A percentile compares a stretch with the other conserved stretches of the same genome.
phyloP scores from a whole-genome alignment of 1,139 yeast species.

The Yamadazyma atmosphaerica region DNA sequence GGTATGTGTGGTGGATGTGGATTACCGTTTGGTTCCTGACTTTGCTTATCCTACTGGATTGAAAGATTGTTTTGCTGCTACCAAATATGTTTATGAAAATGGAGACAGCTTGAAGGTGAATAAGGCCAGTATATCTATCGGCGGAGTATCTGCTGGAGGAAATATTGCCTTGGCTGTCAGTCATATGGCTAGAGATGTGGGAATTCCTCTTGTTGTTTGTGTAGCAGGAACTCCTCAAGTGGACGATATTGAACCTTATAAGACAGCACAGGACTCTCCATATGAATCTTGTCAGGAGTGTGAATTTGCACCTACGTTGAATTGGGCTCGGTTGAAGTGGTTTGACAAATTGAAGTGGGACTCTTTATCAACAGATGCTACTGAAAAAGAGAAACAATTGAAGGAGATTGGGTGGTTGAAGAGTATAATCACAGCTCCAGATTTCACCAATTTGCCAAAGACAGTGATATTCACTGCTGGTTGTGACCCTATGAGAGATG shows the following conservation, averaged over 20 bases:
- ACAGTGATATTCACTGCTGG: conserved; percentile 46
- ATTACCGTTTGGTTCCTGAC: conserved; percentile 51
- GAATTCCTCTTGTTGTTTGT: conserved; percentile 20
- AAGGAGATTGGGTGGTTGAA: conserved; percentile 33
- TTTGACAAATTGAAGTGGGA: conserved; percentile 26
- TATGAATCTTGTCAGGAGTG: conserved; percentile 39
- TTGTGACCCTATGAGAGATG: conserved; percentile 47
- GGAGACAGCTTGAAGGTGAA: conserved; percentile 28
- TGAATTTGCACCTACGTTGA: conserved; percentile 36
- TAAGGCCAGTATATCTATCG: conserved; percentile 35
- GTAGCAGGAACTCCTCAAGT: conserved; percentile 35
- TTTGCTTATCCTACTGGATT: conserved; percentile 49
- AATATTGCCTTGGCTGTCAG: conserved; percentile 42
- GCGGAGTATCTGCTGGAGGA: conserved; percentile 53
- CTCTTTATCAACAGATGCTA: conserved; percentile 33
- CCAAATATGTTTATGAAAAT: conserved; percentile 20
- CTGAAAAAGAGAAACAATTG: conserved; percentile 38
- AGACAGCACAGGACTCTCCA: conserved; percentile 27
- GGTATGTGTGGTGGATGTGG: conserved; percentile 39
- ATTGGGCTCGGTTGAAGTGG: conserved; percentile 27
- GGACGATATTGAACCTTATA: conserved; percentile 35
- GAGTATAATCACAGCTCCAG: conserved; percentile 47
- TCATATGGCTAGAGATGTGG: conserved; percentile 29
- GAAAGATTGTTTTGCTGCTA: conserved; percentile 41
- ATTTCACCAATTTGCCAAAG: conserved; percentile 41